Percentiles rank a stretch among this genome's conserved stretches.
Evolutionary conservation across 306 rosid genomes (phyloP).

Genomic region (Urtica urens): DNA sequence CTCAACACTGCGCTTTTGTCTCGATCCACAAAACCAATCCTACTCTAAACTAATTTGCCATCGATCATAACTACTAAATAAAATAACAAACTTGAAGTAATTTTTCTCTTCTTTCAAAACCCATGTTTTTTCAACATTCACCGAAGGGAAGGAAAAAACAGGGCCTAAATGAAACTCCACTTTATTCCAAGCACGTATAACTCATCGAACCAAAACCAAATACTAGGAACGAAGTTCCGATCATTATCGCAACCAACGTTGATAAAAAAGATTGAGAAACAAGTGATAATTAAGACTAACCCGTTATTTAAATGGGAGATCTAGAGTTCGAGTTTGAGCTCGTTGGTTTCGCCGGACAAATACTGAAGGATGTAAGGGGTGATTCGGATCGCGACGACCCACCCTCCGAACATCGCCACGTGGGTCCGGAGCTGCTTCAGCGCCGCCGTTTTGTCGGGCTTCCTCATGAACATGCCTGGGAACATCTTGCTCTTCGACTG

Average conservation of each 20-base stretch:
- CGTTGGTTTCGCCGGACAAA: conserved; percentile 53
- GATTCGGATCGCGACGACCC: conserved; percentile 75
- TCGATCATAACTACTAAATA: too few species aligned
- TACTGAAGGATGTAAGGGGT: conserved; percentile 73
- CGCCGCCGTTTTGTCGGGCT: conserved; percentile 81
- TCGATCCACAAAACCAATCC: too few species aligned
- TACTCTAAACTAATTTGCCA: too few species aligned
- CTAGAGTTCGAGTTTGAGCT: conserved; percentile 70
- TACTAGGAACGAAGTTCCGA: background rate
- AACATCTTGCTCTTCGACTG: conserved; percentile 32
- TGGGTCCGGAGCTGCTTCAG: conserved; percentile 75
- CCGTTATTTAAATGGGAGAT: background rate
- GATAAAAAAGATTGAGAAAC: background rate
- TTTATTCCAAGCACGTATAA: too few species aligned
- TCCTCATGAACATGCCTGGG: conserved; percentile 92
- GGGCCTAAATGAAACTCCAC: too few species aligned
- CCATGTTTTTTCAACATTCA: too few species aligned
- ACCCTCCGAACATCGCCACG: conserved; percentile 66
- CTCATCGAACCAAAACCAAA: too few species aligned
- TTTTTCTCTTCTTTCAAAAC: too few species aligned
- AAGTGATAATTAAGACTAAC: background rate
- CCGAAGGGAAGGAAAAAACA: too few species aligned
- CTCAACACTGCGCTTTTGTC: too few species aligned
- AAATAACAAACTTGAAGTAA: too few species aligned
- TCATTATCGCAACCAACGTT: background rate